phyloP scores from a whole-genome alignment of 2,329 filamentous ascomycete genomes.

The Lachnum nothofagi region DNA sequence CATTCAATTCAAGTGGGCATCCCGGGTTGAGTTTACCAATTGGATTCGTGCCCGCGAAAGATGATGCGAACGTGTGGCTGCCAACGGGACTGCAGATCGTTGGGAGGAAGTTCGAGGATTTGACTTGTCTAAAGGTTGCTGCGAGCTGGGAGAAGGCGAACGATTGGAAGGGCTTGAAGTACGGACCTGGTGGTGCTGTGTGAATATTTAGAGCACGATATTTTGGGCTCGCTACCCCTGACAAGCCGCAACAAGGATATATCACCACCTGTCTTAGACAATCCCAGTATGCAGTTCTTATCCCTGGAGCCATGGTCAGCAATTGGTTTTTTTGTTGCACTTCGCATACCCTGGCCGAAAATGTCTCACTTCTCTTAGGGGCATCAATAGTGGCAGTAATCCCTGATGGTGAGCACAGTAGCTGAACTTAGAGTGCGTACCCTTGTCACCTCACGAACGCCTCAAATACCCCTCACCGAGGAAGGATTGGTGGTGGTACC shows the following conservation, averaged over 20 bases:
- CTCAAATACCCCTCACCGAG: too few relatives aligned
- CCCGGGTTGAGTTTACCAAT: conserved; percentile 49
- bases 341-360: background rate
- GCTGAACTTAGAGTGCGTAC: background rate
- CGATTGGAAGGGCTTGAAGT: conserved; percentile 38
- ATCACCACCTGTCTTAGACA: background rate
- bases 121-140: conserved; percentile 39
- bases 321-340: background rate
- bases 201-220: too few relatives aligned
- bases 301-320: background rate
- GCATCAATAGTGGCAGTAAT: background rate
- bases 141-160: conserved; percentile 43
- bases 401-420: background rate
- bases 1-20: conserved; percentile 54
- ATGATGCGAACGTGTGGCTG: conserved; percentile 37
- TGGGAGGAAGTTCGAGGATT: conserved; percentile 48
- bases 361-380: background rate
- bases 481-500: too few relatives aligned
- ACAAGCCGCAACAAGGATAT: background rate
- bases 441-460: background rate
- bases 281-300: background rate
- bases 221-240: background rate
- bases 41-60: conserved; percentile 40
- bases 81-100: conserved; percentile 54
- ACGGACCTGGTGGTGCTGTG: background rate